These are phyloP conservation scores for Lathyrus tuberosus DNA, from an alignment of 306 rosid genomes.

Conservation along the genomic window DNA sequence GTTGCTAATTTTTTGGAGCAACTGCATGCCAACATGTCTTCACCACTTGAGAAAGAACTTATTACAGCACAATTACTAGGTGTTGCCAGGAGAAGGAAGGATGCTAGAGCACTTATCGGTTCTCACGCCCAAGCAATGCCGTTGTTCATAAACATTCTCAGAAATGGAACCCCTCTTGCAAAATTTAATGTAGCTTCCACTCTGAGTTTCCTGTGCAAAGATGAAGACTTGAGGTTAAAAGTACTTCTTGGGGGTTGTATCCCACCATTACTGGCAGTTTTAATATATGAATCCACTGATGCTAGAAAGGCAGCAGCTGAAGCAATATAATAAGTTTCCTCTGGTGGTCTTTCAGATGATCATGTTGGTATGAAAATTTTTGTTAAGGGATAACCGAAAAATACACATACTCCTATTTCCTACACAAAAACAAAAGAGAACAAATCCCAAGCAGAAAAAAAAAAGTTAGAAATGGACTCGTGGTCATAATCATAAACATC, in stretches of 20 bases:
- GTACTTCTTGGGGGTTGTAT: conserved; percentile 99
- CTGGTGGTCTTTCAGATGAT: conserved; percentile 86
- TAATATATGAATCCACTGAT: conserved; percentile 75
- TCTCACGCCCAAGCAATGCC: conserved; percentile 99
- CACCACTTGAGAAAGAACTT: conserved; percentile 78
- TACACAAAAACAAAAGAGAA: conserved; percentile 21
- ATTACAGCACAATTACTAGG: conserved; percentile 69
- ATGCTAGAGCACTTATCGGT: conserved; percentile 79
- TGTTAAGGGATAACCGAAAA: conserved; percentile 39
- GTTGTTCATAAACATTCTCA: conserved; percentile 87
- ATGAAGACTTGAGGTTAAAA: conserved; percentile 86
- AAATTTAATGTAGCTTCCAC: conserved; percentile 88
- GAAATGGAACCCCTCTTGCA: conserved; percentile 79
- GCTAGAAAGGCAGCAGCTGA: conserved; percentile 95
- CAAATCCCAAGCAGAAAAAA: conserved; percentile 42
- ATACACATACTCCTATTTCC: too few relatives aligned
- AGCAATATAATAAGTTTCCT: conserved; percentile 94
- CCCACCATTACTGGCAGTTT: conserved; percentile 86
- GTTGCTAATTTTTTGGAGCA: conserved; percentile 90
- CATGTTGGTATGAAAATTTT: conserved; percentile 92
- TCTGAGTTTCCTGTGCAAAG: conserved; percentile 83
- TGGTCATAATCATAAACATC: conserved; percentile 15
- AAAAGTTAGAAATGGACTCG: conserved; percentile 18
- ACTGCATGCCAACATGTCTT: conserved; percentile 81
- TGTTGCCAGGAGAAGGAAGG: conserved; percentile 74